phyloP scores from a whole-genome alignment of 225 moss, liverwort and hornwort species.

The Lunularia cruciata region DNA sequence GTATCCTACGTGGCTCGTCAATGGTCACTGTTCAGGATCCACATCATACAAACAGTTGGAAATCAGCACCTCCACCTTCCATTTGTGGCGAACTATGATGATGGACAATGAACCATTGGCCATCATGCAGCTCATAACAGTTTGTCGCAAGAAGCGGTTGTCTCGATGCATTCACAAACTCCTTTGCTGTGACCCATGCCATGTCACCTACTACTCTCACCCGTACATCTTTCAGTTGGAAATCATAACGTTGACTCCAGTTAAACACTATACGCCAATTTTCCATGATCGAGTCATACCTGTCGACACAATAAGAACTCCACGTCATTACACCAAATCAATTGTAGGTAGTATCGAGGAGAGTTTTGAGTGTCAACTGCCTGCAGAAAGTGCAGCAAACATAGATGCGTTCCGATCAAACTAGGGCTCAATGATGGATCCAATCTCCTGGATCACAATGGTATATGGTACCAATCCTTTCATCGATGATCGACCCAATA shows the following conservation, averaged over 20 bases:
- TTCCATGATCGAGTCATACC: slow-evolving; percentile 58
- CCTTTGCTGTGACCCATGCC: slow-evolving; percentile 66
- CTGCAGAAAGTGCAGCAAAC: too few relatives aligned
- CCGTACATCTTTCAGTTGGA: slow-evolving; percentile 55
- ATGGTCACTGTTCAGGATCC: background rate
- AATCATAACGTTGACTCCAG: slow-evolving; percentile 60
- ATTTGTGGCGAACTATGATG: slow-evolving; percentile 67
- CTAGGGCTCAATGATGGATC: too few relatives aligned
- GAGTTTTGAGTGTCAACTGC: too few relatives aligned
- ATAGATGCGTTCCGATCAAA: too few relatives aligned
- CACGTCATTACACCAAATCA: too few relatives aligned
- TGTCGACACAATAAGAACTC: slow-evolving; percentile 28
- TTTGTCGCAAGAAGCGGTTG: slow-evolving; percentile 59
- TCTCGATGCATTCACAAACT: slow-evolving; percentile 57
- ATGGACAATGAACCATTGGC: slow-evolving; percentile 61
- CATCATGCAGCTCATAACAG: slow-evolving; percentile 59
- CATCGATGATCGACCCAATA: too few relatives aligned
- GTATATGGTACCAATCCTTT: too few relatives aligned
- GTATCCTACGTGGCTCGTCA: slow-evolving; percentile 21
- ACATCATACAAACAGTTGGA: slow-evolving; percentile 45
- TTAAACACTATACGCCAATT: slow-evolving; percentile 59
- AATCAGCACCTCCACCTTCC: slow-evolving; percentile 57
- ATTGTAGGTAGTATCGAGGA: too few relatives aligned
- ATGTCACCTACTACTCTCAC: slow-evolving; percentile 58
- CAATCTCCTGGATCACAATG: too few relatives aligned